phyloP scores from a whole-genome alignment of 2,329 filamentous ascomycete species.

The Venturia nashicola region DNA sequence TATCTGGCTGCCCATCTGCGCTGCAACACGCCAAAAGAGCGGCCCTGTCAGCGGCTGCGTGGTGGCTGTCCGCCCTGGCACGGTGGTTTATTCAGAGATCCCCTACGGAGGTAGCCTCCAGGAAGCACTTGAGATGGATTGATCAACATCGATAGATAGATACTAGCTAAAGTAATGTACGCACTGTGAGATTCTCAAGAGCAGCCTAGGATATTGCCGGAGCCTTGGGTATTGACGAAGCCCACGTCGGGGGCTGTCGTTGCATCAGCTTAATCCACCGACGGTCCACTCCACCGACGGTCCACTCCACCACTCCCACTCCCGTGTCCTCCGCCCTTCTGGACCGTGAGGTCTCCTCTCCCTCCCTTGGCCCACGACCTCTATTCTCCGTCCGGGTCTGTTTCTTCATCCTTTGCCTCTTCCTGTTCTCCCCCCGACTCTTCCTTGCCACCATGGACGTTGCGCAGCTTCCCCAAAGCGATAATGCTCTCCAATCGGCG shows the following conservation, averaged over 20 bases:
- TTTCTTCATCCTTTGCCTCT: neutral
- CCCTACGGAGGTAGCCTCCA: too few species aligned
- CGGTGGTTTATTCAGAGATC: neutral
- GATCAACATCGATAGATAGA: too few species aligned
- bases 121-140: too few species aligned
- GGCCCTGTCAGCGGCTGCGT: neutral
- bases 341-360: conserved; percentile 14
- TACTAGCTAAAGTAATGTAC: too few species aligned
- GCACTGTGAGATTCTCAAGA: too few species aligned
- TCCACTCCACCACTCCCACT: conserved; percentile 2
- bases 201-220: too few species aligned
- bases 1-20: neutral
- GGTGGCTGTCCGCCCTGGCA: too few species aligned
- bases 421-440: neutral
- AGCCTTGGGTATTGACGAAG: too few species aligned
- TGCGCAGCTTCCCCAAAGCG: neutral
- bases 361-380: neutral
- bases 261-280: neutral
- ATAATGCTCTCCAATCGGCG: neutral
- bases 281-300: conserved; percentile 1
- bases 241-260: neutral
- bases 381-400: neutral
- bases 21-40: neutral
- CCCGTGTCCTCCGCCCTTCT: conserved; percentile 10
- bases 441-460: conserved; percentile 7